A percentile compares a stretch with the other conserved stretches of the same genome.
phyloP scores from a whole-genome alignment of 2,329 filamentous ascomycete species.

The Fusarium sp. region DNA sequence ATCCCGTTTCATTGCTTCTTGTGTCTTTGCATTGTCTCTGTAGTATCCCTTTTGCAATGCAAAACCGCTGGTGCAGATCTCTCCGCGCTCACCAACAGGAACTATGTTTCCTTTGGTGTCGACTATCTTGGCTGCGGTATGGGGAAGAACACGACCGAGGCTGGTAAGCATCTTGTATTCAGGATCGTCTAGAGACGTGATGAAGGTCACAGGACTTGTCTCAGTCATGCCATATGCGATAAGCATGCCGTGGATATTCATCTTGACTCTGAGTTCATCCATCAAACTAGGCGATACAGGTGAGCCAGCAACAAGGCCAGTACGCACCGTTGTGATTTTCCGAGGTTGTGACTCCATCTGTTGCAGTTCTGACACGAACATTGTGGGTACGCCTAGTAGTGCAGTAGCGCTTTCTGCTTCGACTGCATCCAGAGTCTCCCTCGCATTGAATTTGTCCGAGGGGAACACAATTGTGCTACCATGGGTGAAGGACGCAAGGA shows the following conservation, averaged over 20 bases:
- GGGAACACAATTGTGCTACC: not conserved
- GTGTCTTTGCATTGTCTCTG: not conserved
- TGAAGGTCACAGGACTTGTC: conserved; percentile 1
- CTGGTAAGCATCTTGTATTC: not conserved
- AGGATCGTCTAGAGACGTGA: not conserved
- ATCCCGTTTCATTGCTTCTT: not conserved
- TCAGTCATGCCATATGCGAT: not conserved
- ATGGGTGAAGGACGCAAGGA: not conserved
- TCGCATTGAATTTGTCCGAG: not conserved
- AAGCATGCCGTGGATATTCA: not conserved
- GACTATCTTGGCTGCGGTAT: not conserved
- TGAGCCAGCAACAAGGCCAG: not conserved
- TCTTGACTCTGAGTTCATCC: not conserved
- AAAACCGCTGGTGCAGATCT: not conserved
- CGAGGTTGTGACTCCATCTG: not conserved
- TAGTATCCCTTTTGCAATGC: not conserved
- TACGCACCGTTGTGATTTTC: not conserved
- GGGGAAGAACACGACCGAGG: not conserved
- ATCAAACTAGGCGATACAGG: not conserved
- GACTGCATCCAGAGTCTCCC: not conserved
- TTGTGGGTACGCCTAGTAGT: not conserved
- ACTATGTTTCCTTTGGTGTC: not conserved
- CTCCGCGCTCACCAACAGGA: not conserved
- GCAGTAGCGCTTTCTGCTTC: not conserved
- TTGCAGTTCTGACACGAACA: not conserved